Evolutionary conservation across 208 protist species (phyloP).

Genomic region (Trichomonas tenax): DNA sequence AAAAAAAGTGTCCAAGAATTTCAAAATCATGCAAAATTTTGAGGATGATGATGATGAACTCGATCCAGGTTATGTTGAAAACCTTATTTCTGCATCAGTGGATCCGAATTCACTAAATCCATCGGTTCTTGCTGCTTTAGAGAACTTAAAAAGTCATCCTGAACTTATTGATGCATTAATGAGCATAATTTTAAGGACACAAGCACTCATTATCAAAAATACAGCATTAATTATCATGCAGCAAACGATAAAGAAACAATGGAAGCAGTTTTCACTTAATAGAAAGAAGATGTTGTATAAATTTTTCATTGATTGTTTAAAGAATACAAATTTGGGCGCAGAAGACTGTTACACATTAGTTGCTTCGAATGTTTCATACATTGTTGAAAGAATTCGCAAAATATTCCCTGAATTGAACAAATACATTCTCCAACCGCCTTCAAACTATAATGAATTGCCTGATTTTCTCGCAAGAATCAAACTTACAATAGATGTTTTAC

Average conservation of each 20-base stretch:
- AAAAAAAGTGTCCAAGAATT: no score
- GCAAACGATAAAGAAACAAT: not conserved
- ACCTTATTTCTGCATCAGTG: not conserved
- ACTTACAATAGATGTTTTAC: not conserved
- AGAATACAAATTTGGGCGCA: not conserved
- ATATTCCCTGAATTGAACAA: not conserved
- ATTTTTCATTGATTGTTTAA: not conserved
- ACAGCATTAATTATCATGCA: not conserved
- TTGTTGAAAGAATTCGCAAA: not conserved
- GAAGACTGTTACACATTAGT: not conserved
- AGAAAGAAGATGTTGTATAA: not conserved
- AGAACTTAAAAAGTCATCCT: not conserved
- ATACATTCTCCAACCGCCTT: not conserved
- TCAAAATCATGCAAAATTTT: no score
- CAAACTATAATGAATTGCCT: not conserved
- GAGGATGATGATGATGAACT: not conserved
- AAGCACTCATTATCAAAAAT: not conserved
- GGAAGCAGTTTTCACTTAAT: not conserved
- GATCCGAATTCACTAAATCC: not conserved
- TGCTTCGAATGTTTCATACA: not conserved
- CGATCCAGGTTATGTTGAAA: not conserved
- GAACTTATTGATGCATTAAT: not conserved
- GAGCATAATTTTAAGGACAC: not conserved
- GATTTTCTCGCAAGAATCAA: not conserved
- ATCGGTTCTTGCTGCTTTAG: not conserved